Conservation (phyloP, 306 rosid species). For the Prosopis cineraria region DNA sequence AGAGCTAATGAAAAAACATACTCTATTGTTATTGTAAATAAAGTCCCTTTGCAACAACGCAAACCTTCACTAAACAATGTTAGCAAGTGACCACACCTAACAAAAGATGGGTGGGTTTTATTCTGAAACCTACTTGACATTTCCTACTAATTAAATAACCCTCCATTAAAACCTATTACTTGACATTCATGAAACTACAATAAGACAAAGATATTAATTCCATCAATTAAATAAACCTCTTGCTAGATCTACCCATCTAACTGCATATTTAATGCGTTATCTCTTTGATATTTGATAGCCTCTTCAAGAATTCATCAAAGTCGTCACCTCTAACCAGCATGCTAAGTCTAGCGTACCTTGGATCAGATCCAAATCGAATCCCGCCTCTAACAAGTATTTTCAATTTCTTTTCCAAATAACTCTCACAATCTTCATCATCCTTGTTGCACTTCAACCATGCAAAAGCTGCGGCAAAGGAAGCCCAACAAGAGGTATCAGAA, state of each 20-base stretch:
- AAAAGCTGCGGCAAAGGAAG: conserved; percentile 46
- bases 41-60: not conserved
- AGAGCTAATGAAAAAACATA: not conserved
- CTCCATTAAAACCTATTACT: too few species aligned
- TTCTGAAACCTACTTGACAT: too few species aligned
- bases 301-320: conserved; percentile 51
- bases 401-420: conserved; percentile 41
- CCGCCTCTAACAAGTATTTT: conserved; percentile 59
- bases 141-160: too few species aligned
- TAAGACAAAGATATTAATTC: too few species aligned
- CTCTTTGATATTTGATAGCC: conserved; percentile 43
- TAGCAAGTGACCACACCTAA: too few species aligned
- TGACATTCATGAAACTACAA: not conserved
- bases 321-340: conserved; percentile 52
- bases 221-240: too few species aligned
- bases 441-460: conserved; percentile 75
- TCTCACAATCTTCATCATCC: conserved; percentile 49
- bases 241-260: not conserved
- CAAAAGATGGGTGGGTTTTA: too few species aligned
- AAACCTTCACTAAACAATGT: too few species aligned
- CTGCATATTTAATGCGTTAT: not conserved
- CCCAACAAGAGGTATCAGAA: not conserved
- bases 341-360: conserved; percentile 57
- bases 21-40: too few species aligned
- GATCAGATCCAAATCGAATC: conserved; percentile 55